These are phyloP conservation scores for Tanacetum coccineum DNA, from an alignment of 129 eudicot genomes.

Conservation along the genomic window DNA sequence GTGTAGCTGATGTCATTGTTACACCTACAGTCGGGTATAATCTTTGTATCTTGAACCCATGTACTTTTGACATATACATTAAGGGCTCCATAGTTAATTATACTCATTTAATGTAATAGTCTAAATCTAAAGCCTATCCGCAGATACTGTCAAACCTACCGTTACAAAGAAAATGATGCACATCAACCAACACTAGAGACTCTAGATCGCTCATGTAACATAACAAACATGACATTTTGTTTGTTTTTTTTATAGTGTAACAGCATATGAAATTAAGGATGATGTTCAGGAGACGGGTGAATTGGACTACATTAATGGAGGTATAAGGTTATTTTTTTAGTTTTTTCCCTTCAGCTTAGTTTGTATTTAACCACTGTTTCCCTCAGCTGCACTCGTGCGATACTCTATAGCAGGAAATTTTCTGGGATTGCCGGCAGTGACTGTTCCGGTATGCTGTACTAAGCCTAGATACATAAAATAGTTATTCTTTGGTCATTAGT, in stretches of 20 bases:
- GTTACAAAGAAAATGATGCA: not conserved
- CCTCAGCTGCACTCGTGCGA: constrained; percentile 82
- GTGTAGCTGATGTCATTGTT: constrained; percentile 84
- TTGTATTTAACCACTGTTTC: not conserved
- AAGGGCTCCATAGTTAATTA: not conserved
- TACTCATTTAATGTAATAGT: not conserved
- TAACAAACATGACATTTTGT: not conserved
- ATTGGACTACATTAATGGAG: constrained; percentile 94
- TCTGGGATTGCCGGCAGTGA: constrained; percentile 92
- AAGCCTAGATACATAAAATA: not conserved
- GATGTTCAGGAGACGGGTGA: constrained; percentile 77
- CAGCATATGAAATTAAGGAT: constrained; percentile 67
- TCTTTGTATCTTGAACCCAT: not conserved
- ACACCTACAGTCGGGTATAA: constrained; percentile 88
- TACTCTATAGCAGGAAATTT: constrained; percentile 91
- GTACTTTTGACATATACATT: not conserved
- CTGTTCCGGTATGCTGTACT: constrained; percentile 65
- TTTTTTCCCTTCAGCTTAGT: not conserved
- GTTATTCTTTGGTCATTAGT: not conserved
- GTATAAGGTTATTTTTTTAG: constrained; percentile 29
- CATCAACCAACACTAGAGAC: not conserved
- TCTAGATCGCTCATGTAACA: not conserved
- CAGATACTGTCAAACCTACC: not conserved
- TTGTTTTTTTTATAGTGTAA: constrained; percentile 49
- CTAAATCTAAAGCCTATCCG: constrained; percentile 1